Base-by-base conservation (phyloP, 2,329 filamentous ascomycete species). In the Monascus ruber region DNA sequence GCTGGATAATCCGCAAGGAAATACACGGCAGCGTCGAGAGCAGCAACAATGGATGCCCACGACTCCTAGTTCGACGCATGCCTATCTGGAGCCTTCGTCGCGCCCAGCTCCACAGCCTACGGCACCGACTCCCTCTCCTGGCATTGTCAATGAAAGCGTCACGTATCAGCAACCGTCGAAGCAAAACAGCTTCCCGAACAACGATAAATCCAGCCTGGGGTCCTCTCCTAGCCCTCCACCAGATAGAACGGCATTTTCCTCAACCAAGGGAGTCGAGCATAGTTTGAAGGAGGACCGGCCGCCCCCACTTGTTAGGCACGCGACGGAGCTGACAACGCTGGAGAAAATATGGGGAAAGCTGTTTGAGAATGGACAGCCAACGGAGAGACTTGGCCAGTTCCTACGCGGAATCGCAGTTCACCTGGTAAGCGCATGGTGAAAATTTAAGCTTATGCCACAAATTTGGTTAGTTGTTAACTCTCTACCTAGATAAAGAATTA, bases 311-410 rank as follows among this genome's bases (percentile, higher is more conserved):
- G 52, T 54, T 10, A 57, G 65, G 26, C 55, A 63, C 33, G 55
- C 56, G 8, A 59, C 61, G 27, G 74, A 77, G 42, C 56, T 71
- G 44, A 79, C 74, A 1, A 73, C 74, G 1, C 60, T 83, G 26
- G 83, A 88, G 55, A 76, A 74, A 54, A 79, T 80, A 54, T 94
- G 86, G 86, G 82, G 84, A 5, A 70, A 69, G 6, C 59, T 94
- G 2, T 93, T 93, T 54, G 77, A 70, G 2, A 69, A 78, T 26
- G 82, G 80, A 0, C 71, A 73, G 40, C 77, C 83, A 1, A 88
- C 85, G 0, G 60, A 70, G 35, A 71, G 84, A 37, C 69, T 89
- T 10, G 74, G 75, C 0, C 76, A 87, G 47, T 78, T 91, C 31
- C 64, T 93, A 36, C 71, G 78, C 40, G 84, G 84, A 0, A 67